Percentiles rank a stretch among this genome's conserved stretches.
These are phyloP conservation scores for Aspergillus quadricinctus DNA, from an alignment of 2,329 filamentous ascomycete species.

Conservation along the genomic window DNA sequence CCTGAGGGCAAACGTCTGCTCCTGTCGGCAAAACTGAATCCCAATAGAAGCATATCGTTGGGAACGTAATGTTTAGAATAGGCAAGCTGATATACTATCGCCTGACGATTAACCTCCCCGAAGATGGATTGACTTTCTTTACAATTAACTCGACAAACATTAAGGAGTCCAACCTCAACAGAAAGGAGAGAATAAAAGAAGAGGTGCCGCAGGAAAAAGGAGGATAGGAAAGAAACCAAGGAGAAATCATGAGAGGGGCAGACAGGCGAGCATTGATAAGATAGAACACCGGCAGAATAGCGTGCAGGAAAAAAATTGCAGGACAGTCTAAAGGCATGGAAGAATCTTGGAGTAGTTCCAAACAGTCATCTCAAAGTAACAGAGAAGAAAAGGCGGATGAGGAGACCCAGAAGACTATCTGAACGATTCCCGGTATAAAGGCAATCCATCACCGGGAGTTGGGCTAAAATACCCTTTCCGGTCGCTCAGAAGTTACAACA, in stretches of 20 bases:
- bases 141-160: neutral
- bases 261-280: conserved; percentile 16
- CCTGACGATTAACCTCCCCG: neutral
- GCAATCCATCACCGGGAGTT: neutral
- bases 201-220: neutral
- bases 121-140: neutral
- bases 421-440: neutral
- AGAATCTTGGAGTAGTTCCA: conserved; percentile 6
- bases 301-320: conserved; percentile 19
- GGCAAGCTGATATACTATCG: neutral
- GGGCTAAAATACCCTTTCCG: neutral
- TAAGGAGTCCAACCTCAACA: neutral
- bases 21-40: neutral
- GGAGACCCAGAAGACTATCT: neutral
- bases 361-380: conserved; percentile 11
- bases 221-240: neutral
- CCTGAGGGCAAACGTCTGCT: too few species aligned
- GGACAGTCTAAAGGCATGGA: conserved; percentile 30
- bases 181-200: neutral
- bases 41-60: neutral
- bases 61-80: neutral
- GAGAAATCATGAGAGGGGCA: conserved; percentile 2
- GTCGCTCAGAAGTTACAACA: conserved; percentile 10
- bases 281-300: conserved; percentile 20
- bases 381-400: conserved; percentile 4